A percentile compares a stretch with the other conserved stretches of the same genome.
Evolutionary conservation across 2,329 filamentous ascomycete genomes (phyloP).

Genomic region (Colletotrichum simmondsii): DNA sequence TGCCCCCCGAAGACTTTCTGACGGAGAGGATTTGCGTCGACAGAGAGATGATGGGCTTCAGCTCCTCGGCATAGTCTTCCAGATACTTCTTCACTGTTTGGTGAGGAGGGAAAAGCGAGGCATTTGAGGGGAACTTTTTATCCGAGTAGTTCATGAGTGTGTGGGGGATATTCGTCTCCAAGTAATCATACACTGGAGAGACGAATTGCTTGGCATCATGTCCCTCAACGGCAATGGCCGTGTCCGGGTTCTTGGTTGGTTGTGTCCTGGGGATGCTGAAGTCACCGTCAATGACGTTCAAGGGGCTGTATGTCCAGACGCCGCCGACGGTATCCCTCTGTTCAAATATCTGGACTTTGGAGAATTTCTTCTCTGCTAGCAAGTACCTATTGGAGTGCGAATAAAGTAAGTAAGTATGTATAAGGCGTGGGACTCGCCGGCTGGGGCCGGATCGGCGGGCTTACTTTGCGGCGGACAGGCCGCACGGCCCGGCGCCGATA

Average conservation of each 20-base stretch:
- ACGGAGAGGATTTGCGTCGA: constrained; percentile 68
- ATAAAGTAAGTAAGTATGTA: neutral
- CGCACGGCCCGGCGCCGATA: constrained; percentile 79
- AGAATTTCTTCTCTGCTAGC: constrained; percentile 70
- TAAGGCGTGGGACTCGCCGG: neutral
- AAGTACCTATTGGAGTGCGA: constrained; percentile 67
- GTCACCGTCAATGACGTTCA: constrained; percentile 35
- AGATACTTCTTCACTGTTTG: constrained; percentile 73
- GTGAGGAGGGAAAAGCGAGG: constrained; percentile 75
- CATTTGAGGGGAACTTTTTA: constrained; percentile 64
- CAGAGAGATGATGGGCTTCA: constrained; percentile 68
- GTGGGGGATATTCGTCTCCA: constrained; percentile 83
- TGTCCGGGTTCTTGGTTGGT: constrained; percentile 50
- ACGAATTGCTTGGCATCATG: constrained; percentile 61
- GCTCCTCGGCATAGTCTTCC: constrained; percentile 69
- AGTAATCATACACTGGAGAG: constrained; percentile 73
- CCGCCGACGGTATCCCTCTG: constrained; percentile 74
- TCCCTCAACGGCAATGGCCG: constrained; percentile 48
- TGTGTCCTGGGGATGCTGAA: constrained; percentile 40
- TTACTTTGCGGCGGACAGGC: constrained; percentile 67
- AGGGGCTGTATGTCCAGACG: constrained; percentile 74
- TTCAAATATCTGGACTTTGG: constrained; percentile 75
- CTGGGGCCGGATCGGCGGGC: neutral
- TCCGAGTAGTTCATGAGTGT: constrained; percentile 78
- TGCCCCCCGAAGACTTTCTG: constrained; percentile 38